Evolutionary conservation across 1,139 yeast genomes (phyloP), one percentile per base, ranked within the genome.

Genomic region (Yueomyces sp.): DNA sequence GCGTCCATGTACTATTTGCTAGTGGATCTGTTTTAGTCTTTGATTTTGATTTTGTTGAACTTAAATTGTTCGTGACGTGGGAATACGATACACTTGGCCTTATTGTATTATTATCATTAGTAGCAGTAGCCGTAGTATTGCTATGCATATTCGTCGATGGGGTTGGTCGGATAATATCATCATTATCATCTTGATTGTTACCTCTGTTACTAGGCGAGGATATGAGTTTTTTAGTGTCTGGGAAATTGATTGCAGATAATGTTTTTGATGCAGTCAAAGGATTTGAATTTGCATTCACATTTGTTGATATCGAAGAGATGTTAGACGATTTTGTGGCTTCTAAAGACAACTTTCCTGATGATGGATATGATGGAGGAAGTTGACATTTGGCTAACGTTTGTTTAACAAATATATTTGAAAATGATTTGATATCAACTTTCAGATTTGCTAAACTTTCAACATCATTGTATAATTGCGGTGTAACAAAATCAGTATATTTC

Each of bases 381-480:
- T 4, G 5, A 11, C n/a, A 4, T 11, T 33, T 33, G 5, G 5
- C n/a, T 11, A 11, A 9, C n/a, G 35, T 42, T 45, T 58, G 63
- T 44, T 55, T 56, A 38, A 52, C 54, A 43, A 57, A 57, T 4
- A 56, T 43, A 37, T 52, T 51, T 33, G 47, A 46, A 8, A 56
- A 39, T 19, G 41, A 38, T 19, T 41, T 43, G 9, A 46, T 37
- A 29, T 50, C 47, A 6, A 54, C 51, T 6, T 47, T 47, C 27
- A 57, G 42, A 32, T 50, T 49, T 6, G 55, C 50, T 19, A 58
- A 43, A 44, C 60, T 53, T 36, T 55, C 56, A 27, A 57, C 44
- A 41, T 56, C 59, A 25, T 49, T 48, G 30, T 44, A 35, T 27
- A 56, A 39, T 37, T 52, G 50, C 9, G 45, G 39, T 5, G 56